Percentiles rank a stretch among this genome's conserved stretches.
Evolutionary conservation across 352 stramenopile species (phyloP).

Genomic region (Phytopythium ostracodes): DNA sequence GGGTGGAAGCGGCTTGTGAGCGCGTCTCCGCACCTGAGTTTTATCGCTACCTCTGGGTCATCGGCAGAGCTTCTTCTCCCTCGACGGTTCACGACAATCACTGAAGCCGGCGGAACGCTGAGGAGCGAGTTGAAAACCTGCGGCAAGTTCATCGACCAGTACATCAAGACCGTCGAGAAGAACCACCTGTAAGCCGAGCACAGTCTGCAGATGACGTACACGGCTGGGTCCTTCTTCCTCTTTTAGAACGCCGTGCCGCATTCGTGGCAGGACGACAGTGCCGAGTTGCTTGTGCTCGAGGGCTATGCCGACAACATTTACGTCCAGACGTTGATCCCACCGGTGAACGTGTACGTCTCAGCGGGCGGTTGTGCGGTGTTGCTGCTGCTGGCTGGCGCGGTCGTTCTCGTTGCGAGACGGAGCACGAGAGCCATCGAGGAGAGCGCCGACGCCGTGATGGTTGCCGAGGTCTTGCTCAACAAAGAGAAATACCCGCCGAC

Average conservation of each 20-base stretch:
- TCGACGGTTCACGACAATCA: constrained; percentile 6
- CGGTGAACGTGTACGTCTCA: neutral
- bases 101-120: neutral
- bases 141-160: constrained; percentile 8
- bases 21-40: neutral
- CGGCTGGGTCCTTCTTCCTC: constrained; percentile 25
- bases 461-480: constrained; percentile 7
- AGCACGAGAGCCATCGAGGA: constrained; percentile 1
- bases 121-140: constrained; percentile 1
- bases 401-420: neutral
- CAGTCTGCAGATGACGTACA: constrained; percentile 33
- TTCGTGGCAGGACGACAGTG: neutral
- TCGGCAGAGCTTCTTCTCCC: constrained; percentile 6
- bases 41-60: neutral
- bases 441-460: neutral
- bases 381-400: neutral
- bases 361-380: neutral
- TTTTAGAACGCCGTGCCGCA: constrained; percentile 26
- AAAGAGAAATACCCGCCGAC: constrained; percentile 4
- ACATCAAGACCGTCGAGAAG: constrained; percentile 14
- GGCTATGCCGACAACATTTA: constrained; percentile 1
- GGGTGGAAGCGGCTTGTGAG: constrained; percentile 11
- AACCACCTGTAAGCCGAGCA: constrained; percentile 43
- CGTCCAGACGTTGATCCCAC: constrained; percentile 2
- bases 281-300: neutral